A percentile compares a stretch with the other conserved stretches of the same genome.
phyloP scores from a whole-genome alignment of 129 eudicot genomes.

The Helichrysum umbraculigerum region DNA sequence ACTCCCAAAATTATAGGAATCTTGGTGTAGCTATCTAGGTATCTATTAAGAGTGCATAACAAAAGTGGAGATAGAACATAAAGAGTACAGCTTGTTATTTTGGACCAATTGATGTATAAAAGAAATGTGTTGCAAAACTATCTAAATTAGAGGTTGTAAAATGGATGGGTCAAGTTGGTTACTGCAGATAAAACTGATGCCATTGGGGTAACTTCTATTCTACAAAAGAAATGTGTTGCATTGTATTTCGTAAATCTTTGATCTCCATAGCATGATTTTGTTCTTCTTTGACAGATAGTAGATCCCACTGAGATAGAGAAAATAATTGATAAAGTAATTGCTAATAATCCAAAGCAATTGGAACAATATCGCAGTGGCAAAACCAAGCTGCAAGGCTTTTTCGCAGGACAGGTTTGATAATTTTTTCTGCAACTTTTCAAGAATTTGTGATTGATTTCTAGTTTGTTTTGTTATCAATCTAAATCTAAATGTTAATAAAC shows the following conservation, averaged over 20 bases:
- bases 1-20: background rate
- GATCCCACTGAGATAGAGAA: constrained; percentile 2
- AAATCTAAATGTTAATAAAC: constrained; percentile 5
- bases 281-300: background rate
- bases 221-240: too few relatives aligned
- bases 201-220: background rate
- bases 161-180: background rate
- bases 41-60: background rate
- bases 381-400: constrained; percentile 80
- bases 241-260: background rate
- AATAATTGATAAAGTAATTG: constrained; percentile 78
- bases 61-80: background rate
- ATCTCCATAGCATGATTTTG: too few relatives aligned
- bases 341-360: constrained; percentile 77
- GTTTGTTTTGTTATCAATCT: background rate
- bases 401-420: constrained; percentile 80
- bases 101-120: background rate
- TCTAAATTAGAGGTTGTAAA: background rate
- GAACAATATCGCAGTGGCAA: constrained; percentile 90
- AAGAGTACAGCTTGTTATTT: background rate
- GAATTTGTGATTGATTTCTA: background rate
- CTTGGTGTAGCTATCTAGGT: background rate
- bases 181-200: background rate
- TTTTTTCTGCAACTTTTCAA: background rate
- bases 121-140: background rate